These are phyloP conservation scores for Blastobotrys parvus DNA, from an alignment of 805 yeast species.

Conservation along the genomic window DNA sequence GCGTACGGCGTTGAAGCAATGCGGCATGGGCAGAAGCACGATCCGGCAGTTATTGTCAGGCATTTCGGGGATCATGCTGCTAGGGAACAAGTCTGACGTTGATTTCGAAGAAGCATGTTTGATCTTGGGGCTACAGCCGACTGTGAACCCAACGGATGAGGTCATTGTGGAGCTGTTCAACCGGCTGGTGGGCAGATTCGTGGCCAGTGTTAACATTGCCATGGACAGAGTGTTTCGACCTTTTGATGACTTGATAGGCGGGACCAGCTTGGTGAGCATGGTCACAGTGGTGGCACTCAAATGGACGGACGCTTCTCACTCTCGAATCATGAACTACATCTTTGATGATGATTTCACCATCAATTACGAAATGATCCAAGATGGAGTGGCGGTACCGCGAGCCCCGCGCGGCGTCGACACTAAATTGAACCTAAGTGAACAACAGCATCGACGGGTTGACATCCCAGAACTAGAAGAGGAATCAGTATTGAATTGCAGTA, in stretches of 20 bases:
- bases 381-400: slow-evolving; percentile 15
- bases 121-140: slow-evolving; percentile 30
- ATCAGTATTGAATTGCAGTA: neutral
- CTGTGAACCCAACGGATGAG: slow-evolving; percentile 16
- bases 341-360: slow-evolving; percentile 6
- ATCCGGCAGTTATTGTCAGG: slow-evolving; percentile 27
- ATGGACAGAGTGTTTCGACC: slow-evolving; percentile 28
- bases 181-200: slow-evolving; percentile 27
- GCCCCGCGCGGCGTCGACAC: neutral
- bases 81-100: slow-evolving; percentile 27
- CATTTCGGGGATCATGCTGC: slow-evolving; percentile 31
- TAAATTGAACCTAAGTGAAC: no score
- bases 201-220: slow-evolving; percentile 26
- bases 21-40: slow-evolving; percentile 28
- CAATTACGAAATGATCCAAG: slow-evolving; percentile 16
- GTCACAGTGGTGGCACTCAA: slow-evolving; percentile 14
- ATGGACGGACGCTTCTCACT: neutral
- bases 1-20: slow-evolving; percentile 29
- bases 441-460: no score
- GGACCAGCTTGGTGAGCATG: slow-evolving; percentile 17
- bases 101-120: slow-evolving; percentile 35
- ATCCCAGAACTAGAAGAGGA: slow-evolving; percentile 9
- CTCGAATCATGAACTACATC: slow-evolving; percentile 10
- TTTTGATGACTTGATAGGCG: slow-evolving; percentile 18
- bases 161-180: slow-evolving; percentile 26